Evolutionary conservation across 1,284 basidiomycete species (phyloP).

Genomic region (Pseudozyma hubeiensis): DNA sequence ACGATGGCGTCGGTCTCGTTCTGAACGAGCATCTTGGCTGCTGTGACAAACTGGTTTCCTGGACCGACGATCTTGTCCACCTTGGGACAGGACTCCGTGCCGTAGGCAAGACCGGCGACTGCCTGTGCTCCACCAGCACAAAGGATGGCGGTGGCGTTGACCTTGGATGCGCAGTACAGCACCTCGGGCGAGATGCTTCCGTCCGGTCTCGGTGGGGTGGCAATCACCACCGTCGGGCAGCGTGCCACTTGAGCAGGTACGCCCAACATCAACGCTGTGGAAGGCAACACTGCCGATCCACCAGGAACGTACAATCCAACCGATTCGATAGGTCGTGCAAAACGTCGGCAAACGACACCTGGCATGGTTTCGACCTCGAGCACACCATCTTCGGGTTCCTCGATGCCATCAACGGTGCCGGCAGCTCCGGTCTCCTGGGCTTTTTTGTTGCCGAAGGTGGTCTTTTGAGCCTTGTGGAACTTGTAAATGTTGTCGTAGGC

Average conservation of each 20-base stretch:
- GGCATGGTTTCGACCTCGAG: slow-evolving; percentile 96
- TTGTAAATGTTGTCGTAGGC: slow-evolving; percentile 88
- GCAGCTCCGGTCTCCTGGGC: slow-evolving; percentile 33
- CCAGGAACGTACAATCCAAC: slow-evolving; percentile 98
- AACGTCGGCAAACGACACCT: slow-evolving; percentile 79
- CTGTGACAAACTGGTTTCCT: slow-evolving; percentile 99
- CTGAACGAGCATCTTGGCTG: slow-evolving; percentile 98
- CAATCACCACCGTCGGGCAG: slow-evolving; percentile 90
- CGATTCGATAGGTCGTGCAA: slow-evolving; percentile 90
- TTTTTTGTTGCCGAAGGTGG: slow-evolving; percentile 72
- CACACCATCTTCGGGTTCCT: slow-evolving; percentile 74
- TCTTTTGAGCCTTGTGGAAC: slow-evolving; percentile 68
- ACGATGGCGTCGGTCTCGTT: slow-evolving; percentile 98
- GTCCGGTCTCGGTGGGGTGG: slow-evolving; percentile 84
- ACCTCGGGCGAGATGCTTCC: slow-evolving; percentile 67
- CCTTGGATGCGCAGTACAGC: slow-evolving; percentile 65
- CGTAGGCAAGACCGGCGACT: slow-evolving; percentile 96
- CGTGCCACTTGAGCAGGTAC: slow-evolving; percentile 97
- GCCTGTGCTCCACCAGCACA: slow-evolving; percentile 89
- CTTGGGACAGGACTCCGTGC: slow-evolving; percentile 94
- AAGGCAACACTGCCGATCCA: slow-evolving; percentile 94
- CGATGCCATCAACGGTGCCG: slow-evolving; percentile 38
- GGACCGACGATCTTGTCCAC: slow-evolving; percentile 98
- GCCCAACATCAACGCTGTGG: slow-evolving; percentile 97
- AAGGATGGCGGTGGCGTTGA: slow-evolving; percentile 69